Base-by-base conservation (phyloP, 2,329 filamentous ascomycete genomes). In the Furcasterigmium sp. region DNA sequence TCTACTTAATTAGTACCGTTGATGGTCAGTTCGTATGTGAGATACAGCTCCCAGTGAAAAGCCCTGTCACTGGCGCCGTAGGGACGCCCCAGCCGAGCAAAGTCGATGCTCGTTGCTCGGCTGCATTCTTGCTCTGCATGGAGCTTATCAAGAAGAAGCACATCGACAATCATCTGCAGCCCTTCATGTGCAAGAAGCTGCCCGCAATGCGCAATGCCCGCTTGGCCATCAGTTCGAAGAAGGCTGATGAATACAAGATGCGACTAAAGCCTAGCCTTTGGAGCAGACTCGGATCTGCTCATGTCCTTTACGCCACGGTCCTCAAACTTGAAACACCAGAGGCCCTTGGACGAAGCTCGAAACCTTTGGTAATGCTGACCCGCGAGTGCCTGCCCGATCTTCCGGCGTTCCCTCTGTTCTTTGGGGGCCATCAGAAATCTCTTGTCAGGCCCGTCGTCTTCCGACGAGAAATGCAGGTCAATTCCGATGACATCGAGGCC, bases 151-250 rank as follows among this genome's bases (percentile, higher is more conserved):
- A 78, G 46, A 74, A 76, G 42, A 76, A 77, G 3, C 80, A 84
- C 46, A 70, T 98, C 5, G 80, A 96, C 56, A 75, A 82, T 1
- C 70, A 89, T 57, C 71, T 97, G 3, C 76, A 87, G 43, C 87
- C 93, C 0, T 78, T 76, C 0, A 87, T 87, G 47, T 72, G 73
- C 17, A 91, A 85, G 56, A 72, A 75, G 30, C 70, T 93, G 0
- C 91, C 89, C 4, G 74, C 70, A 0, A 91, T 94, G 85, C 77
- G 87, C n/a, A 96, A 96, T 60, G 90, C 91, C 3, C 76, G 82
- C 1, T 67, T 96, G 5, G 90, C 91, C 0, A 73, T 96, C n/a
- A 85, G 80, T 49, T 81, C 81, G 19, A 91, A 89, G 56, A 89
- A 86, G 57, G 82, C 76, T 38, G 76, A 78, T 1, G 70, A 77